Evolutionary conservation across 306 rosid genomes (phyloP).

Genomic region (Ceratonia siliqua): DNA sequence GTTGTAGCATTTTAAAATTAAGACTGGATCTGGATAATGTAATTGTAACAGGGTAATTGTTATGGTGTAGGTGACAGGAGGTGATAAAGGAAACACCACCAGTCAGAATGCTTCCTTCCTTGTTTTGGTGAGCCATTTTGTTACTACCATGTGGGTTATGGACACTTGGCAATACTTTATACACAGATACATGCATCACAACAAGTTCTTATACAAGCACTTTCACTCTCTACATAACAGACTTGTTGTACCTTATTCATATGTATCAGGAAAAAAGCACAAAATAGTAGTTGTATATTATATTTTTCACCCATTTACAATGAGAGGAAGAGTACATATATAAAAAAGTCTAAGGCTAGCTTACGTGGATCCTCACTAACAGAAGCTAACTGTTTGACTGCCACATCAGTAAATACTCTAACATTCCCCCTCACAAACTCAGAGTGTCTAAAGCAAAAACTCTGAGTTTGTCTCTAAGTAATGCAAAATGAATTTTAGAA

Average conservation of each 20-base stretch:
- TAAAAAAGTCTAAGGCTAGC: no score
- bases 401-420: no score
- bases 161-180: slow-evolving; percentile 97
- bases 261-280: no score
- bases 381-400: no score
- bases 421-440: no score
- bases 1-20: slow-evolving; percentile 11
- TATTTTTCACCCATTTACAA: no score
- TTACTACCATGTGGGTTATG: slow-evolving; percentile 78
- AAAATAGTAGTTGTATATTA: no score
- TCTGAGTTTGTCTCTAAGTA: no score
- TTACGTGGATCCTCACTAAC: no score
- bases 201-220: slow-evolving; percentile 89
- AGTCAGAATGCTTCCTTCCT: slow-evolving; percentile 49
- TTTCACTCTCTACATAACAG: slow-evolving; percentile 90
- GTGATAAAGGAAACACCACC: slow-evolving; percentile 39
- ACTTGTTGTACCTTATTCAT: slow-evolving; percentile 84
- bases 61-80: slow-evolving; percentile 66
- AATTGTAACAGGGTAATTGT: slow-evolving; percentile 27
- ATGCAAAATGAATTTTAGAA: no score
- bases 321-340: no score
- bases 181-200: slow-evolving; percentile 97
- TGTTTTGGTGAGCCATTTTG: slow-evolving; percentile 63
- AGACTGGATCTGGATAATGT: slow-evolving; percentile 16
- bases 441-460: no score